phyloP scores from a whole-genome alignment of 23 red algal genomes.

The Agarophyton chilense region DNA sequence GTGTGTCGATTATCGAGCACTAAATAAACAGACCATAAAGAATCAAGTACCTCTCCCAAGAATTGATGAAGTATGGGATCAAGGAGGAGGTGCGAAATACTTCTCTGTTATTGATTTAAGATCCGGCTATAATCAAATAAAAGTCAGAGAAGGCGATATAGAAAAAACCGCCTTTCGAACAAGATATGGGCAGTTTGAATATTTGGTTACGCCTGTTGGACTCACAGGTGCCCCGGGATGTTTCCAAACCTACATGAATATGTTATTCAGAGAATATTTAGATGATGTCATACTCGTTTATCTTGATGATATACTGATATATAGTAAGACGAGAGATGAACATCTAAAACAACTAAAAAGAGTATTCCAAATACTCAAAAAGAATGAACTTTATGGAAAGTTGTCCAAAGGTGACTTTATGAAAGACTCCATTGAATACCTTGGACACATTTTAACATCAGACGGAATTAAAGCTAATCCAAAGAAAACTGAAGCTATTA shows the following conservation, averaged over 20 bases:
- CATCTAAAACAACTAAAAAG: too few species aligned
- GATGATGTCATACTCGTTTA: constrained; percentile 28
- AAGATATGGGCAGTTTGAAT: constrained; percentile 51
- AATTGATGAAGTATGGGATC: too few species aligned
- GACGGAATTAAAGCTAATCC: too few species aligned
- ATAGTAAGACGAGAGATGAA: constrained; percentile 11
- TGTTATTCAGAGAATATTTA: constrained; percentile 22
- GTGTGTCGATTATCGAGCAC: too few species aligned
- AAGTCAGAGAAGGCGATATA: neutral
- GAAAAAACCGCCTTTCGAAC: constrained; percentile 14
- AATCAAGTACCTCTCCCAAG: too few species aligned
- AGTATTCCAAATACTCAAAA: too few species aligned
- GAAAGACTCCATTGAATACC: constrained; percentile 24
- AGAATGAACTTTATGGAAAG: too few species aligned
- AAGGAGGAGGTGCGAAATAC: too few species aligned
- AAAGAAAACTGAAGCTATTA: too few species aligned
- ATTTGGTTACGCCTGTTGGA: constrained; percentile 49
- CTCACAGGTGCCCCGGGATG: too few species aligned
- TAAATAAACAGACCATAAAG: too few species aligned
- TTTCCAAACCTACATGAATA: constrained; percentile 53
- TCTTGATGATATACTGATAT: constrained; percentile 11
- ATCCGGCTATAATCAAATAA: constrained; percentile 43
- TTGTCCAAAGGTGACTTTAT: constrained; percentile 21
- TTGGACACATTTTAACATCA: constrained; percentile 56
- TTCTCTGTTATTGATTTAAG: too few species aligned